Evolutionary conservation across 306 rosid genomes (phyloP), one percentile per base, ranked within the genome.

Genomic region (Rubus parviflorus): DNA sequence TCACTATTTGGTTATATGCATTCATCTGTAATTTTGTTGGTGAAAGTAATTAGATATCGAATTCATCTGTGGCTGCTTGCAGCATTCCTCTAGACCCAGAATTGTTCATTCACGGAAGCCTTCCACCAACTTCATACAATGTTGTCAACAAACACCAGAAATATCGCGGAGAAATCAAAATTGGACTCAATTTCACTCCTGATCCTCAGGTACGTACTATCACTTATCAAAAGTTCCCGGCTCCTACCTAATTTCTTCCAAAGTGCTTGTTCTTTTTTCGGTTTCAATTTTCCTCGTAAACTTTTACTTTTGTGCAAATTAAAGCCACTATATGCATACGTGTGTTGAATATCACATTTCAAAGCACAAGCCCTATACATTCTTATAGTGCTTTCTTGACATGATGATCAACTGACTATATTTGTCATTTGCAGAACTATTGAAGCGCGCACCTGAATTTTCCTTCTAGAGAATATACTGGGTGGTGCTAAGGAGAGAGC

Each of bases 141-240:
- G 94, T 93, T 14, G 90, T 93, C 13, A 88, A 54, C 76, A 72
- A 89, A 81, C 83, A 88, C 81, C 79, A 68, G 23, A 73, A 82
- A 12, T 85, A 71, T 72, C 52, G 83, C 5, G 97, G 97, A 35
- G 88, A 85, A 79, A 86, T 91, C 68, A 79, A 62, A 79, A 6
- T 88, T 60, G 86, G 86, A 76, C 88, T 91, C 70, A 82, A 77
- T n/a, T 91, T 91, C 64, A 74, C 49, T 48, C 88, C 71, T 7
- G 86, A 62, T 62, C 68, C 43, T 62, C 54, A 53, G n/a, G 41
- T 40, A 52, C 38, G 68, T 62, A 43, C 20, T 7, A 62, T 20
- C 43, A 63, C 72, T 37, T 38, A 15, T 65, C 22, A 56, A 63
- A 65, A 45, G 48, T 45, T 45, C 48, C 7, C 47, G 1, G 11